Evolutionary conservation across 768 basidiomycete species (phyloP).

Genomic region (Boletellus ananas): DNA sequence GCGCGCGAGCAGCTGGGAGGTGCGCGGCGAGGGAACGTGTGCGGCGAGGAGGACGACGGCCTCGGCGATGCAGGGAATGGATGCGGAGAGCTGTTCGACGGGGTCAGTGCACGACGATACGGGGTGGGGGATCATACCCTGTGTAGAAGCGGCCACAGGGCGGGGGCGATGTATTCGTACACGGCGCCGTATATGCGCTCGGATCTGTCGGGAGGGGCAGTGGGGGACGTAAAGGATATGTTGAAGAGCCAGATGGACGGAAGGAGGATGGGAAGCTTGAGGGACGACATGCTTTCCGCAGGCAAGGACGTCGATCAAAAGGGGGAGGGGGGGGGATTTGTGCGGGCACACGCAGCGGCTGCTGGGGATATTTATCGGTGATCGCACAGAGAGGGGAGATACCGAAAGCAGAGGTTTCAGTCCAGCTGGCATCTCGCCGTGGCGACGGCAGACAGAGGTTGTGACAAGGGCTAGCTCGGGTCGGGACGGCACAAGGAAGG

Average conservation of each 20-base stretch:
- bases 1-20: conserved; percentile 20
- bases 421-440: neutral
- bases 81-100: conserved; percentile 20
- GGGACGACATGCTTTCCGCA: conserved; percentile 14
- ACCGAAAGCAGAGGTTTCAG: conserved; percentile 1
- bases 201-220: conserved; percentile 15
- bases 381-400: neutral
- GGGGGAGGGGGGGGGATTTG: no score
- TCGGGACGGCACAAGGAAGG: no score
- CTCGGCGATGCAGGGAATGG: conserved; percentile 30
- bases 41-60: conserved; percentile 17
- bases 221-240: conserved; percentile 22
- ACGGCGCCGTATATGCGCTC: conserved; percentile 19
- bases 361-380: neutral
- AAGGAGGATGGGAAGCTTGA: conserved; percentile 22
- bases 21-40: conserved; percentile 12
- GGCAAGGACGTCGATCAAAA: no score
- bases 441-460: neutral
- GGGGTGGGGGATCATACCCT: conserved; percentile 14
- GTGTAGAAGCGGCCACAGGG: conserved; percentile 19
- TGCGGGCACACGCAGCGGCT: conserved; percentile 14
- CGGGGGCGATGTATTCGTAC: conserved; percentile 23
- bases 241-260: conserved; percentile 29
- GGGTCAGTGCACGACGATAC: conserved; percentile 1
- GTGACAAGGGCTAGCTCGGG: no score